These are phyloP conservation scores for Extremus antarcticus DNA, from an alignment of 495 filamentous ascomycete species.

Conservation along the genomic window DNA sequence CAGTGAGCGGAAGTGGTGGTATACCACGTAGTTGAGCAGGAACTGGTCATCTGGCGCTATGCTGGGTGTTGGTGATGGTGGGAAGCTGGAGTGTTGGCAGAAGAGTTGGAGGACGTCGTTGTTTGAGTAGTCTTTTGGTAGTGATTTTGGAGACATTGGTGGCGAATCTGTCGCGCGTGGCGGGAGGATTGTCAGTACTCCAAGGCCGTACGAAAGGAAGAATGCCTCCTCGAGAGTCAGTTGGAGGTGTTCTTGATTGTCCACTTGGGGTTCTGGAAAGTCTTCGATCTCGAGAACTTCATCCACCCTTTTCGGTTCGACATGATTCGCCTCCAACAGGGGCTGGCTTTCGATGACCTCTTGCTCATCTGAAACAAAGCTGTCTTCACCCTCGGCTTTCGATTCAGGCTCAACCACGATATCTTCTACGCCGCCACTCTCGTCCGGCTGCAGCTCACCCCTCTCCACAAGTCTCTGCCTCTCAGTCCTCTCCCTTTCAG, in stretches of 20 bases:
- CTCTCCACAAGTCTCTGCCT: slow-evolving; percentile 53
- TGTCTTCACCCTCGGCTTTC: not conserved
- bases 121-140: slow-evolving; percentile 26
- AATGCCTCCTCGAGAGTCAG: slow-evolving; percentile 83
- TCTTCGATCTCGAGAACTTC: not conserved
- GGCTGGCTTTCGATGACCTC: not conserved
- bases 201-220: slow-evolving; percentile 76
- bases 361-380: not conserved
- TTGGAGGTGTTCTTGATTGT: slow-evolving; percentile 84
- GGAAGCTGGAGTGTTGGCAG: slow-evolving; percentile 58
- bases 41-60: slow-evolving; percentile 65
- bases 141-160: not conserved
- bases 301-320: not conserved
- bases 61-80: slow-evolving; percentile 23
- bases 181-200: slow-evolving; percentile 53
- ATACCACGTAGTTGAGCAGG: slow-evolving; percentile 72
- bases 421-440: slow-evolving; percentile 2
- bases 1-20: slow-evolving; percentile 92
- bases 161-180: slow-evolving; percentile 21
- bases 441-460: slow-evolving; percentile 6
- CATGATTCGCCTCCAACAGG: not conserved
- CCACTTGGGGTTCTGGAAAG: slow-evolving; percentile 27
- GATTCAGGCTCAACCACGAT: not conserved
- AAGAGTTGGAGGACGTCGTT: slow-evolving; percentile 53
- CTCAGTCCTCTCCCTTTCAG: slow-evolving; percentile 70